Percentiles rank a stretch among this genome's conserved stretches.
These are phyloP conservation scores for Cercospora nicotianae DNA, from an alignment of 2,329 filamentous ascomycete genomes.

Conservation along the genomic window DNA sequence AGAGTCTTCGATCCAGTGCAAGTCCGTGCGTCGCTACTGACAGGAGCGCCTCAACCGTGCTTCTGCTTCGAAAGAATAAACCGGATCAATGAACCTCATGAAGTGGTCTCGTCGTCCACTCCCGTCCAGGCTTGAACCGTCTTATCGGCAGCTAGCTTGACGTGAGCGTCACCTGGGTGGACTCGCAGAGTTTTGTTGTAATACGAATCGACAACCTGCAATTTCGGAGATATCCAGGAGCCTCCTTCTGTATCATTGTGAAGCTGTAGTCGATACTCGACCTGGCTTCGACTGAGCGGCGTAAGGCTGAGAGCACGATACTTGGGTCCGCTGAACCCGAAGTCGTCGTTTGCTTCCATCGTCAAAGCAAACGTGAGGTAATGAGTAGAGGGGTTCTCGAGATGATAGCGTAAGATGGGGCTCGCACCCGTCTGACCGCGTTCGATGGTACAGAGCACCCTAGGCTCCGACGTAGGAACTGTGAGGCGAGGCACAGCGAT, in stretches of 20 bases:
- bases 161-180: constrained; percentile 74
- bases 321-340: constrained; percentile 90
- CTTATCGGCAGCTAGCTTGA: constrained; percentile 57
- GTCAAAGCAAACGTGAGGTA: constrained; percentile 88
- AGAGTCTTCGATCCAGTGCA: not conserved
- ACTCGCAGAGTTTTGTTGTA: constrained; percentile 88
- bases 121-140: constrained; percentile 14
- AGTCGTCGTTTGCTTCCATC: constrained; percentile 90
- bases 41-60: not conserved
- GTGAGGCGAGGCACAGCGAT: constrained; percentile 78
- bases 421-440: constrained; percentile 1
- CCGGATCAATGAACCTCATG: not conserved
- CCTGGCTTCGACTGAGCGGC: constrained; percentile 71
- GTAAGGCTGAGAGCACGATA: constrained; percentile 75
- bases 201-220: constrained; percentile 83
- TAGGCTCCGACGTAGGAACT: constrained; percentile 79
- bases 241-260: constrained; percentile 49
- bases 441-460: constrained; percentile 64
- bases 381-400: constrained; percentile 93
- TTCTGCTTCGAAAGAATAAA: not conserved
- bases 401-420: constrained; percentile 61
- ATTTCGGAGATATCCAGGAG: constrained; percentile 67
- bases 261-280: constrained; percentile 75
- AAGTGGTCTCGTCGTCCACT: not conserved
- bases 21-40: not conserved